A percentile compares a stretch with the other conserved stretches of the same genome.
phyloP scores from a whole-genome alignment of 2,329 filamentous ascomycete genomes.

The Neophaeococcomyces aloes region DNA sequence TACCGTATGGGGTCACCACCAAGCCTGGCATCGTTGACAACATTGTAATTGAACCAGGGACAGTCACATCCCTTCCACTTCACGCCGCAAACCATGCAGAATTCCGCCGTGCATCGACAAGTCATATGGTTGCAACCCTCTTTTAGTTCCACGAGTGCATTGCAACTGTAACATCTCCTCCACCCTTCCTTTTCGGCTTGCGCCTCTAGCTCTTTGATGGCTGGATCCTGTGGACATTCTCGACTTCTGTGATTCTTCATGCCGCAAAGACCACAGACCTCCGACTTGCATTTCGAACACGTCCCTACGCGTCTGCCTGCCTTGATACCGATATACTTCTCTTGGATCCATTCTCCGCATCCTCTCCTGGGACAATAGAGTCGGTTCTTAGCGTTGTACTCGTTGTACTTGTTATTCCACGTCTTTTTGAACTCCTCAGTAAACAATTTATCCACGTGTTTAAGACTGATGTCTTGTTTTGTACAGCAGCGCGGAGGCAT shows the following conservation, averaged over 20 bases:
- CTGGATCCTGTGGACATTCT: slow-evolving; percentile 53
- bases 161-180: slow-evolving; percentile 71
- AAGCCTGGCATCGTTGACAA: slow-evolving; percentile 41
- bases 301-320: slow-evolving; percentile 51
- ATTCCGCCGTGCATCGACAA: slow-evolving; percentile 72
- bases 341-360: slow-evolving; percentile 73
- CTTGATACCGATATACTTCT: slow-evolving; percentile 51
- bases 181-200: slow-evolving; percentile 62
- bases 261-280: slow-evolving; percentile 65
- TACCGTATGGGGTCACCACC: slow-evolving; percentile 25
- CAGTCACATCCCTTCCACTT: slow-evolving; percentile 80
- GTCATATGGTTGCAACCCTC: slow-evolving; percentile 85
- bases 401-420: slow-evolving; percentile 73
- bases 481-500: slow-evolving; percentile 83
- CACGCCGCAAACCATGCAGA: slow-evolving; percentile 73
- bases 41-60: slow-evolving; percentile 62
- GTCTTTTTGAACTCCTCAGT: slow-evolving; percentile 60
- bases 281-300: slow-evolving; percentile 61
- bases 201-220: slow-evolving; percentile 39
- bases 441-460: slow-evolving; percentile 66
- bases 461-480: slow-evolving; percentile 59
- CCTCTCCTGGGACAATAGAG: slow-evolving; percentile 64
- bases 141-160: slow-evolving; percentile 63
- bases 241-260: slow-evolving; percentile 59
- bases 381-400: slow-evolving; percentile 62